Conservation (phyloP, 805 yeast species). For the Yamadazyma akitaensis region DNA sequence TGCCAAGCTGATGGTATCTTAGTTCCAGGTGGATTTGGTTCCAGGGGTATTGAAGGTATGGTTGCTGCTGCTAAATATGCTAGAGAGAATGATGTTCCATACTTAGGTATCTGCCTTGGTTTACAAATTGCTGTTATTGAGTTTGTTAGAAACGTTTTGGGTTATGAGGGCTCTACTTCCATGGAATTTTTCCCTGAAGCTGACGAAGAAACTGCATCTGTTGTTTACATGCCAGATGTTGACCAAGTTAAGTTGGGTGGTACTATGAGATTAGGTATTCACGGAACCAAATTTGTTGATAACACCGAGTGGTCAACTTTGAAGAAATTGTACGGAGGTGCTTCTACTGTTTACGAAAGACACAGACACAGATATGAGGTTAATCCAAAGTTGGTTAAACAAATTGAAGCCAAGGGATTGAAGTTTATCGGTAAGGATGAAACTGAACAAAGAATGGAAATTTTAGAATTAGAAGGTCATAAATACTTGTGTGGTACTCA, state of each 20-base stretch:
- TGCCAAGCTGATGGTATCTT: conserved; percentile 94
- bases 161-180: conserved; percentile 65
- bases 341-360: conserved; percentile 74
- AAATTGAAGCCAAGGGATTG: conserved; percentile 76
- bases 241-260: conserved; percentile 96
- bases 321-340: conserved; percentile 74
- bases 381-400: conserved; percentile 74
- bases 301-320: conserved; percentile 66
- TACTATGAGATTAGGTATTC: conserved; percentile 96
- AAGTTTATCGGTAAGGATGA: conserved; percentile 94
- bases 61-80: conserved; percentile 96
- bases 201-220: conserved; percentile 64
- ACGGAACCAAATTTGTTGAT: conserved; percentile 77
- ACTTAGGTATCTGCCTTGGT: conserved; percentile 95
- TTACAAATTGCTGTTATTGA: conserved; percentile 96
- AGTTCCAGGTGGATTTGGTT: conserved; percentile 98
- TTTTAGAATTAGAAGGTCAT: conserved; percentile 79
- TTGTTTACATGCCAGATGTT: conserved; percentile 98
- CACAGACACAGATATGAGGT: conserved; percentile 99
- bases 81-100: conserved; percentile 92
- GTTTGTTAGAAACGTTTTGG: conserved; percentile 77
- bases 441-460: conserved; percentile 87
- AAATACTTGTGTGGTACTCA: conserved; percentile 94
- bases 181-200: conserved; percentile 74
- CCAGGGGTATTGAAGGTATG: conserved; percentile 98